Percentiles rank a stretch among this genome's conserved stretches.
phyloP scores from a whole-genome alignment of 2,329 filamentous ascomycete genomes.

The Xylaria polymorpha region DNA sequence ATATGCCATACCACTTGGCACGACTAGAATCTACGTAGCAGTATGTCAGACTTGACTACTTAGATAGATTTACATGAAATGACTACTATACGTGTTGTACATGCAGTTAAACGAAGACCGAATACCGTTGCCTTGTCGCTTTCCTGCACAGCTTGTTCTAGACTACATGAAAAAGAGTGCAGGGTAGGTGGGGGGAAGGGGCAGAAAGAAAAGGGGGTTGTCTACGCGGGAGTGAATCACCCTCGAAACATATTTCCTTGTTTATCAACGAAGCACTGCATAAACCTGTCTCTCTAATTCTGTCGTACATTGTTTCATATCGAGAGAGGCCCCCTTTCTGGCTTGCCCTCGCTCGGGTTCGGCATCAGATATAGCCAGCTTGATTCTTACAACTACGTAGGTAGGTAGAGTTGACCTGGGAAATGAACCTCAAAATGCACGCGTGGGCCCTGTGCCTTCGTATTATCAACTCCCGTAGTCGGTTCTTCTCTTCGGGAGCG shows the following conservation, averaged over 20 bases:
- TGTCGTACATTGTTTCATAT: background rate
- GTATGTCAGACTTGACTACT: background rate
- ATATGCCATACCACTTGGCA: background rate
- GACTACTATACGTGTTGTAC: background rate
- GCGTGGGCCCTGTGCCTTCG: background rate
- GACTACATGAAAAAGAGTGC: background rate
- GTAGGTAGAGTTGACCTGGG: background rate
- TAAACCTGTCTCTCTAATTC: background rate
- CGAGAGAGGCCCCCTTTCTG: background rate
- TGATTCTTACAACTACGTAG: background rate
- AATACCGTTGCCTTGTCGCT: background rate
- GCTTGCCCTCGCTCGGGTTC: background rate
- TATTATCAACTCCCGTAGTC: background rate
- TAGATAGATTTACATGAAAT: background rate
- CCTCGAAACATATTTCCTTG: background rate
- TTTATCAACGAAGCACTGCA: background rate
- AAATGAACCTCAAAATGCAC: background rate
- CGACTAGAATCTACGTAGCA: background rate
- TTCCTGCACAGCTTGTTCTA: background rate
- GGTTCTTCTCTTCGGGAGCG: background rate
- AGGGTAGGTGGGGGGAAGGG: background rate
- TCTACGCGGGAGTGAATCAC: background rate
- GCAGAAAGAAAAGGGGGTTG: conserved; percentile 3
- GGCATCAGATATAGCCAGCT: background rate
- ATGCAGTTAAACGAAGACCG: background rate